Conservation (phyloP, 371 early-diverging fungal species). For the Coemansia sp. region DNA sequence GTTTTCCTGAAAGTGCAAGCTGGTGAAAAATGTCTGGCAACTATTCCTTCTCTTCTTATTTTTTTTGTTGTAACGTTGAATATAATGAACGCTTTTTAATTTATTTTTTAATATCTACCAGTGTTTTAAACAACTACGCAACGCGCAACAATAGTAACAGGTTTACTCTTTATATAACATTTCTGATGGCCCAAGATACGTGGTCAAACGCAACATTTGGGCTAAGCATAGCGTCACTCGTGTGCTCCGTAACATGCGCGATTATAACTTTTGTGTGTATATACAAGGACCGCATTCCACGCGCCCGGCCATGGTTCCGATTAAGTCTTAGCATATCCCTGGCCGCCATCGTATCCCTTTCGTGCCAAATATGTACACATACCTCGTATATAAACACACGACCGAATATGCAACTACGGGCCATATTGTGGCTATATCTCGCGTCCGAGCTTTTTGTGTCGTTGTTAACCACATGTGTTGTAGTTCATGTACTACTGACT, state of each 20-base stretch:
- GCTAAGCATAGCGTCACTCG: constrained; percentile 15
- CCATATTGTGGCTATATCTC: constrained; percentile 15
- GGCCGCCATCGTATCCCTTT: background rate
- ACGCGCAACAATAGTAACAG: no score
- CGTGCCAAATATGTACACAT: constrained; percentile 1
- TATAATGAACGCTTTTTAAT: no score
- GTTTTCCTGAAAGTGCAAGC: no score
- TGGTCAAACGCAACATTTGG: background rate
- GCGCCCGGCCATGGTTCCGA: constrained; percentile 10
- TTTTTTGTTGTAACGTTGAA: no score
- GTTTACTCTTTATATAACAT: no score
- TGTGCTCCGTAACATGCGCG: background rate
- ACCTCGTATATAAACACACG: background rate
- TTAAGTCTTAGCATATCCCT: constrained; percentile 2
- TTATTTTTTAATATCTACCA: no score
- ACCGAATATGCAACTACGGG: background rate
- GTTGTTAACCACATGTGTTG: background rate
- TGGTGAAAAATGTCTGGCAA: no score
- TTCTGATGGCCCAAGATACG: background rate
- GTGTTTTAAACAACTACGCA: no score
- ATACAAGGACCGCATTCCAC: background rate
- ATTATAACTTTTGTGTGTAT: background rate
- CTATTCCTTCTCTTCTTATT: no score
- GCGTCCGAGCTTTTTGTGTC: constrained; percentile 3
- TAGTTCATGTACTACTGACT: constrained; percentile 11